A percentile compares a stretch with the other conserved stretches of the same genome.
Conservation (phyloP, 2,329 filamentous ascomycete species). For the Penicillium sp. region DNA sequence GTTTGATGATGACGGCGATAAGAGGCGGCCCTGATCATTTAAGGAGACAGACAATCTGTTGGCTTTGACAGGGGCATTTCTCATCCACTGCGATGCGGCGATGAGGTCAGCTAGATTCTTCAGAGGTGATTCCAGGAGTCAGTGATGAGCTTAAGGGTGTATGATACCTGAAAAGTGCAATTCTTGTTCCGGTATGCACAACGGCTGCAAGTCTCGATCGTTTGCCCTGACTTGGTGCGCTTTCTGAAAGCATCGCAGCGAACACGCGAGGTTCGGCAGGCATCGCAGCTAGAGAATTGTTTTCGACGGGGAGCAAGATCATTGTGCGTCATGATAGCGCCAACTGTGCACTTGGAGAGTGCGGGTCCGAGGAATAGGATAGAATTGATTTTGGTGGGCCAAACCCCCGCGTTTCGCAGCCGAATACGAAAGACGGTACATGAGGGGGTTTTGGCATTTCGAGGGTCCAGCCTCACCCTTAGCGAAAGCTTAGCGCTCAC, state of each 20-base stretch:
- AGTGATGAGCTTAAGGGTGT: not conserved
- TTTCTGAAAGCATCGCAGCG: conserved; percentile 29
- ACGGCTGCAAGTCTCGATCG: conserved; percentile 11
- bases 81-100: conserved; percentile 14
- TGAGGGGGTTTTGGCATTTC: too few species aligned
- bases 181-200: conserved; percentile 8
- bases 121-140: conserved; percentile 4
- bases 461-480: too few species aligned
- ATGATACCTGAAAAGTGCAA: conserved; percentile 13
- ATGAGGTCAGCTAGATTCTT: not conserved
- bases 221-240: conserved; percentile 10
- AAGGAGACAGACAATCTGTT: not conserved
- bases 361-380: not conserved
- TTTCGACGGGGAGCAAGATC: conserved; percentile 18
- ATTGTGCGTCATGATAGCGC: not conserved
- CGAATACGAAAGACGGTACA: not conserved
- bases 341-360: not conserved
- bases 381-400: not conserved
- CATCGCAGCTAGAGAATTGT: conserved; percentile 38
- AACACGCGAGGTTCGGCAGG: conserved; percentile 31
- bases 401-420: not conserved
- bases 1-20: not conserved
- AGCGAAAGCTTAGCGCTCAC: not conserved
- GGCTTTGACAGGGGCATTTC: conserved; percentile 1
- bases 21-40: not conserved